Conservation (phyloP, 2,329 filamentous ascomycete genomes). For the Mollisiaceae sp. region DNA sequence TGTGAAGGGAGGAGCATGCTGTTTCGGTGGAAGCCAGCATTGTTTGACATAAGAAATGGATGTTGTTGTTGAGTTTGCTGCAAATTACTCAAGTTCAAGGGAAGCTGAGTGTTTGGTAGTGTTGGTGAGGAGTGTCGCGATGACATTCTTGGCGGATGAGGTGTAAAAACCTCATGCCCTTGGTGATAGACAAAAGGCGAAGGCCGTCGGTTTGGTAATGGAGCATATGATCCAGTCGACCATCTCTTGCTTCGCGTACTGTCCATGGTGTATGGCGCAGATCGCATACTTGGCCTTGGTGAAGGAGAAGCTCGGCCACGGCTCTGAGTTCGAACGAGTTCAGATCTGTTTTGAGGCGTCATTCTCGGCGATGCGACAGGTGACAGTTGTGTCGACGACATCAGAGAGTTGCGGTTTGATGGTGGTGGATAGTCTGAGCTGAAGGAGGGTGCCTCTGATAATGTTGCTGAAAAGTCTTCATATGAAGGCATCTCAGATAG, state of each 20-base stretch:
- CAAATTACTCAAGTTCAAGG: conserved; percentile 54
- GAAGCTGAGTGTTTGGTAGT: conserved; percentile 53
- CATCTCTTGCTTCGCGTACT: conserved; percentile 72
- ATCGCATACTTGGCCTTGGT: conserved; percentile 69
- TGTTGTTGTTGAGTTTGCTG: conserved; percentile 62
- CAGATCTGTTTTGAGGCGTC: conserved; percentile 64
- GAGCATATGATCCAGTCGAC: conserved; percentile 76
- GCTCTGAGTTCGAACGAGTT: conserved; percentile 67
- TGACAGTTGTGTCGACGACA: conserved; percentile 73
- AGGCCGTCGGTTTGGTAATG: conserved; percentile 58
- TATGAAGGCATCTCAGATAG: conserved; percentile 73
- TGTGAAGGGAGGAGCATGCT: conserved; percentile 63
- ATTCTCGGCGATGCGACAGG: conserved; percentile 74
- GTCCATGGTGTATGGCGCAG: conserved; percentile 74
- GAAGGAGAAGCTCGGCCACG: conserved; percentile 75
- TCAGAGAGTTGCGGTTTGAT: conserved; percentile 72
- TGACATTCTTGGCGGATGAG: conserved; percentile 59
- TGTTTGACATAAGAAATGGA: conserved; percentile 57
- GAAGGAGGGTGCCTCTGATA: conserved; percentile 72
- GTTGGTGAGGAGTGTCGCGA: conserved; percentile 55
- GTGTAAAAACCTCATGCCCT: conserved; percentile 62
- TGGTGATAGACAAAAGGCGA: conserved; percentile 68
- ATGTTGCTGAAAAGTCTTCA: conserved; percentile 70
- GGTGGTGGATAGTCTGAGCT: conserved; percentile 69
- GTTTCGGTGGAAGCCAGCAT: conserved; percentile 57